phyloP scores from a whole-genome alignment of 352 stramenopile genomes.

The Chrysophaeum taylorii region DNA sequence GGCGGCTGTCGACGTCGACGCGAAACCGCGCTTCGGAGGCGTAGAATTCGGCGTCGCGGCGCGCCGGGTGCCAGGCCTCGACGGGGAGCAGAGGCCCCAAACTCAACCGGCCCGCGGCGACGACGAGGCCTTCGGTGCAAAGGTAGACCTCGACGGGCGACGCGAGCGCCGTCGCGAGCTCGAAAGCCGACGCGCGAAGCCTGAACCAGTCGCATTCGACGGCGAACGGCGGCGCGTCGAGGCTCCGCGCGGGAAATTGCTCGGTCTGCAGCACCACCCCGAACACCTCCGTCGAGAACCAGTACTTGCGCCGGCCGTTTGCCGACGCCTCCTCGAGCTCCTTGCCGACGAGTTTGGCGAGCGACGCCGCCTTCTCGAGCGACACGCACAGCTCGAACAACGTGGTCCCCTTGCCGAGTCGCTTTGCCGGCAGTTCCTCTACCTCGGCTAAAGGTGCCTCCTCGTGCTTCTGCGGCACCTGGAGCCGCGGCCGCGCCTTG shows the following conservation, averaged over 20 bases:
- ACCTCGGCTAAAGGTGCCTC: background rate
- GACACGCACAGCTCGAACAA: conserved; percentile 10
- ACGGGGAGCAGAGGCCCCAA: background rate
- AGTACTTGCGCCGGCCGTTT: background rate
- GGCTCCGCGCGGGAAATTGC: background rate
- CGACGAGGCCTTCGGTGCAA: background rate
- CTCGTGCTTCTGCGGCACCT: background rate
- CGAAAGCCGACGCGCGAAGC: background rate
- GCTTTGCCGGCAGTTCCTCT: conserved; percentile 9
- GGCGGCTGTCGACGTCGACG: background rate
- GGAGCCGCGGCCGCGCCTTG: background rate
- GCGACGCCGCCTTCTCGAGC: background rate
- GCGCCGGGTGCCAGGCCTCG: background rate
- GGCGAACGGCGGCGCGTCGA: background rate
- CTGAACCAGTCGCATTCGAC: conserved; percentile 7
- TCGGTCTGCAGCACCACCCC: conserved; percentile 1
- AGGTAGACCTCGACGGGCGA: background rate
- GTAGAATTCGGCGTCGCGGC: background rate
- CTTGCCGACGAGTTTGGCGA: background rate
- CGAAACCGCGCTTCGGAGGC: background rate
- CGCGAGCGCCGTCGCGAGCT: background rate
- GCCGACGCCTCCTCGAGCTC: background rate
- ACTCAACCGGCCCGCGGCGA: background rate
- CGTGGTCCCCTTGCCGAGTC: background rate
- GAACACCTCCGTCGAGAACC: background rate